Evolutionary conservation across 1,139 yeast species (phyloP), one percentile per base, ranked within the genome.

Genomic region (Maudiozyma humilis): DNA sequence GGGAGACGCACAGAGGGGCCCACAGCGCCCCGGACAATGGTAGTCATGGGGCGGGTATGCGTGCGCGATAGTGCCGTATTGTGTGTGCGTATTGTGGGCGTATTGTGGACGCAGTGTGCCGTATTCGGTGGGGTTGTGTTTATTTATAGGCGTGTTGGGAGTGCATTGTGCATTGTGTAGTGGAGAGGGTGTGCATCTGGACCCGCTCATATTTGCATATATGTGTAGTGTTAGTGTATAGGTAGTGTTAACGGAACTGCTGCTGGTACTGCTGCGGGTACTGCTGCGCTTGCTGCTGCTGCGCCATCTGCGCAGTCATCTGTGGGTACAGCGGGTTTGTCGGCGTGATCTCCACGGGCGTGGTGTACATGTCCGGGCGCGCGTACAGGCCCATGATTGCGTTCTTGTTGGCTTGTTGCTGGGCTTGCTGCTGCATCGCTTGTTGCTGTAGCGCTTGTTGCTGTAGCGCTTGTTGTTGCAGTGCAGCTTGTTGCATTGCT

Each of bases 281-380:
- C 23, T 47, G 53, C 32, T 45, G 53, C 32, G 47, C 56, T 31
- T 48, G 56, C 35, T 45, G 53, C 36, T 42, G 54, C 40, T 43
- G 57, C 25, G 50, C 60, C 47, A 56, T 70, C 38, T 51, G 57
- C 48, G 53, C 60, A 39, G 50, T 55, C 14, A 51, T 44, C 46
- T 73, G 76, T 49, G 71, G 77, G 49, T 58, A 64, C 36, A 55
- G 66, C 40, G 57, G 64, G 53, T 52, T 60, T 47, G 45, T 56
- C 39, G 49, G 63, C 34, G 43, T 57, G 37, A 55, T 48, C 45
- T 54, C 59, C 23, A 62, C 64, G 2, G 62, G 56, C 14, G 59
- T 52, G 29, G 63, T 47, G 50, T 55, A 55, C 7, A 54, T 43
- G 20, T 53, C 63, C n/a, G 63, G 66, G 41, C 53, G 60, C 46